Evolutionary conservation across 306 rosid genomes (phyloP).

Genomic region (Ceratonia siliqua): DNA sequence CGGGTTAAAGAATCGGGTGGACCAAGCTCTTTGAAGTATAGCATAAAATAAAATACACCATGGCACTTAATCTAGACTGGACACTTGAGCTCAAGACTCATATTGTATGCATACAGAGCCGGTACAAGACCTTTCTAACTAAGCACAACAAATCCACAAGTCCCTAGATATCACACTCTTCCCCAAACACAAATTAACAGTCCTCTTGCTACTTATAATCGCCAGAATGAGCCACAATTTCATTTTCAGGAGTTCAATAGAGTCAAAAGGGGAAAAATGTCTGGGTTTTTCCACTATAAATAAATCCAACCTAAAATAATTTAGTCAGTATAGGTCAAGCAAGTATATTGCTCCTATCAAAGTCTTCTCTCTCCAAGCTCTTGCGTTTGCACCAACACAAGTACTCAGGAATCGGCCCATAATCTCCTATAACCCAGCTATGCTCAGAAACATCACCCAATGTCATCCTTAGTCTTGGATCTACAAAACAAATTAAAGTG

Average conservation of each 20-base stretch:
- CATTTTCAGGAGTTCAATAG: constrained; percentile 25
- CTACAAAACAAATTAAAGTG: constrained; percentile 41
- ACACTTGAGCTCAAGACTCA: constrained; percentile 17
- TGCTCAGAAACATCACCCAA: constrained; percentile 65
- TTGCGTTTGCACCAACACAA: constrained; percentile 85
- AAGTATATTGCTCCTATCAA: constrained; percentile 40
- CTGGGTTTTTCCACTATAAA: constrained; percentile 34
- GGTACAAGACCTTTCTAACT: constrained; percentile 1
- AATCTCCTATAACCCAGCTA: constrained; percentile 74
- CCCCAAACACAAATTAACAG: constrained; percentile 15
- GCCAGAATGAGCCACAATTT: constrained; percentile 1
- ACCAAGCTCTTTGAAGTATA: neutral
- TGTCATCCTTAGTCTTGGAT: constrained; percentile 73
- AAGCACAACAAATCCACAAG: neutral
- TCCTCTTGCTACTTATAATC: neutral
- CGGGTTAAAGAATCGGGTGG: neutral
- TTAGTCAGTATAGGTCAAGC: constrained; percentile 39
- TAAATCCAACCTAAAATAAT: constrained; percentile 39
- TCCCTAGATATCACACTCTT: neutral
- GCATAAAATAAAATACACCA: neutral
- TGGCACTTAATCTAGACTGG: neutral
- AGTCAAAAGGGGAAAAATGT: neutral
- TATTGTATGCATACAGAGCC: neutral
- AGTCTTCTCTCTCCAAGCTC: constrained; percentile 43
- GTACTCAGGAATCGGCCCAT: constrained; percentile 69